Evolutionary conservation across 768 basidiomycete species (phyloP).

Genomic region (Trametes sanguinea): DNA sequence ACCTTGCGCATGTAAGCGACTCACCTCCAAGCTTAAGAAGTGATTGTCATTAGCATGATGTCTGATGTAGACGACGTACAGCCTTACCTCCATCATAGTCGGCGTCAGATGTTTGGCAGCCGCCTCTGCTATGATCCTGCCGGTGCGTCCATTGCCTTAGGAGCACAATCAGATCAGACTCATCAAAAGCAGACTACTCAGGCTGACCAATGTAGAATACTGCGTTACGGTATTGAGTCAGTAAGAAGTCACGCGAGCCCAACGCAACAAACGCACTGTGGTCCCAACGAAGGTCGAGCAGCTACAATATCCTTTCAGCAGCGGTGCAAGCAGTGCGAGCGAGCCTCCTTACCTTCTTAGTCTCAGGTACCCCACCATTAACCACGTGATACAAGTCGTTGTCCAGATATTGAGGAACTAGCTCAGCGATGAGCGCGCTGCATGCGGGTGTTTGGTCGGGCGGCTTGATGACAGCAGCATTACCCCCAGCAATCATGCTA

Average conservation of each 20-base stretch:
- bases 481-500: conserved; percentile 80
- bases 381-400: conserved; percentile 60
- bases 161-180: conserved; percentile 19
- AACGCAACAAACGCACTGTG: conserved; percentile 39
- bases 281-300: conserved; percentile 65
- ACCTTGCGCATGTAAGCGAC: neutral
- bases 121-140: conserved; percentile 64
- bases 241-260: neutral
- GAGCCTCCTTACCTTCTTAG: conserved; percentile 45
- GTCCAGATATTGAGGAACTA: conserved; percentile 77
- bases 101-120: conserved; percentile 80
- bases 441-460: conserved; percentile 64
- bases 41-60: neutral
- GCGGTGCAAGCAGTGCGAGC: neutral
- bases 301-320: neutral
- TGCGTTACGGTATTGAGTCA: conserved; percentile 23
- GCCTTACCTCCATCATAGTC: conserved; percentile 58
- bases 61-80: conserved; percentile 36
- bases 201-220: conserved; percentile 58
- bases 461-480: conserved; percentile 69
- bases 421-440: conserved; percentile 61
- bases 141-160: conserved; percentile 49
- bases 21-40: neutral
- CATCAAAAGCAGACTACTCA: too few relatives aligned
- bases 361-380: conserved; percentile 66